Conservation (phyloP, 345 rosid species). For the Sapria himalayana region DNA sequence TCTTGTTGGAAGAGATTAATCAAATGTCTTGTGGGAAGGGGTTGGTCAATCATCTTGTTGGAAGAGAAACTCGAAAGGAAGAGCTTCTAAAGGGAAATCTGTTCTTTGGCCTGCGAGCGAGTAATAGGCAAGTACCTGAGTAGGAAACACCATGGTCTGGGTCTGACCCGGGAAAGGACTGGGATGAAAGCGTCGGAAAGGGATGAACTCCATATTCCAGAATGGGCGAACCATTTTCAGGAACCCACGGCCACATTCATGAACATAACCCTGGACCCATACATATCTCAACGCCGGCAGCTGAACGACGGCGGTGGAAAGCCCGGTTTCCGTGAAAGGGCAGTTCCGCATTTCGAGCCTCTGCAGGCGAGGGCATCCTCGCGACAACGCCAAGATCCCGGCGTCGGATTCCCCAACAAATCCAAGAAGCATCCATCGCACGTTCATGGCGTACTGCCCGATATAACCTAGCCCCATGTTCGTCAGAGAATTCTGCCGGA, state of each 20-base stretch:
- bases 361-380: constrained; percentile 70
- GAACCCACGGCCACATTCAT: constrained; percentile 31
- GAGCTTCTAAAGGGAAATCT: no score
- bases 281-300: constrained; percentile 63
- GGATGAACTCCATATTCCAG: constrained; percentile 91
- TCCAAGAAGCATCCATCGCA: constrained; percentile 90
- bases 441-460: constrained; percentile 50
- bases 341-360: constrained; percentile 93
- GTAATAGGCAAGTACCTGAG: constrained; percentile 82
- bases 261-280: constrained; percentile 87
- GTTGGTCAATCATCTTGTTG: no score
- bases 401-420: constrained; percentile 60
- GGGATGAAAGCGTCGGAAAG: constrained; percentile 20
- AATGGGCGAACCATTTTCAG: constrained; percentile 65
- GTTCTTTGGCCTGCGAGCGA: constrained; percentile 77
- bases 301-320: constrained; percentile 40
- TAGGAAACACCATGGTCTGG: constrained; percentile 34
- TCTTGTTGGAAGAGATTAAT: no score
- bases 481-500: constrained; percentile 63
- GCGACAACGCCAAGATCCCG: constrained; percentile 58
- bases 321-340: constrained; percentile 58
- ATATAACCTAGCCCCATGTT: constrained; percentile 67
- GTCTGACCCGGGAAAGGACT: constrained; percentile 14
- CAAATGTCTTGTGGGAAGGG: no score
- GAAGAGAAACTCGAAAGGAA: no score